A percentile compares a stretch with the other conserved stretches of the same genome.
phyloP scores from a whole-genome alignment of 371 early-diverging fungal species.

The Rhizopus microsporus region DNA sequence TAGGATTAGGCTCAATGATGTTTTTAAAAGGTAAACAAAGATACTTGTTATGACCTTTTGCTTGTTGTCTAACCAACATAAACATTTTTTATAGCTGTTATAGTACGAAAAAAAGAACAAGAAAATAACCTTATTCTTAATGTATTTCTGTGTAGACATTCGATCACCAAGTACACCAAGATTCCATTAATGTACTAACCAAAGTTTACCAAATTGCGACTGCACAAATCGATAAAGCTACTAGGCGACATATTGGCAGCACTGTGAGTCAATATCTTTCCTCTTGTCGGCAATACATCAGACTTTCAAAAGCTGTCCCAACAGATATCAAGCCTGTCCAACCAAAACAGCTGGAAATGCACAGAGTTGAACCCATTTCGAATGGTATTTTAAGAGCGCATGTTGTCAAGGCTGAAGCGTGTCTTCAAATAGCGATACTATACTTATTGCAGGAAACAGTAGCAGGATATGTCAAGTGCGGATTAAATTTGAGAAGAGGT shows the following conservation, averaged over 20 bases:
- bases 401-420: conserved; percentile 61
- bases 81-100: conserved; percentile 28
- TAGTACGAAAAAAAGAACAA: conserved; percentile 24
- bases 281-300: conserved; percentile 22
- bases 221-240: conserved; percentile 48
- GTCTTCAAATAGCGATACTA: conserved; percentile 57
- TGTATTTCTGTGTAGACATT: conserved; percentile 30
- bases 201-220: conserved; percentile 40
- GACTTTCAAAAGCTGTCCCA: conserved; percentile 21
- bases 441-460: conserved; percentile 61
- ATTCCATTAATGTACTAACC: conserved; percentile 41
- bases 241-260: conserved; percentile 27
- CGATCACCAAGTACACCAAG: conserved; percentile 35
- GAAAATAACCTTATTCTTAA: not conserved
- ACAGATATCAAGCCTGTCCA: conserved; percentile 15
- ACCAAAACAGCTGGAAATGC: conserved; percentile 17
- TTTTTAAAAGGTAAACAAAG: conserved; percentile 47
- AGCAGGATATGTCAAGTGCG: conserved; percentile 64
- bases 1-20: conserved; percentile 50
- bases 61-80: not conserved
- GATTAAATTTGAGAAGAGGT: conserved; percentile 46
- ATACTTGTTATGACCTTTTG: not conserved
- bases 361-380: conserved; percentile 34
- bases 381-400: conserved; percentile 61
- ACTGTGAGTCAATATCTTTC: conserved; percentile 22